Evolutionary conservation across 208 protist genomes (phyloP).

Genomic region (Acanthamoeba castellanii): DNA sequence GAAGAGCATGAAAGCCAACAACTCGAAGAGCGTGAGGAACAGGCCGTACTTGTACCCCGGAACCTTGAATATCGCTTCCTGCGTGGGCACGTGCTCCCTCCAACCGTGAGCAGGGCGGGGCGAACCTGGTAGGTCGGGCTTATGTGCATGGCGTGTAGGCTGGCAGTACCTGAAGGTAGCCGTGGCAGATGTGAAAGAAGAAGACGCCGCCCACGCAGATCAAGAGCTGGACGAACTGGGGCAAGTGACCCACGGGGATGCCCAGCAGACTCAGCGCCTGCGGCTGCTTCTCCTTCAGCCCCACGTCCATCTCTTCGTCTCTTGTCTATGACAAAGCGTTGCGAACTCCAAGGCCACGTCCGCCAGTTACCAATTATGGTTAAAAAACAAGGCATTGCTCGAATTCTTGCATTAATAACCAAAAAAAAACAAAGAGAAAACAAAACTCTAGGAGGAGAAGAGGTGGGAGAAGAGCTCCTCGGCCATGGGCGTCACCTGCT

Average conservation of each 20-base stretch:
- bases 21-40: constrained; percentile 37
- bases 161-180: background rate
- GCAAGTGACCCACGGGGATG: background rate
- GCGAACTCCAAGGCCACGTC: too few species aligned
- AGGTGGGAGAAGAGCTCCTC: constrained; percentile 46
- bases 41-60: constrained; percentile 6
- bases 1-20: background rate
- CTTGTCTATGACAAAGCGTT: background rate
- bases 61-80: constrained; percentile 10
- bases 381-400: too few species aligned
- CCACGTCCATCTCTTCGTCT: background rate
- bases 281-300: constrained; percentile 29
- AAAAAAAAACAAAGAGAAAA: too few species aligned
- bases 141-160: too few species aligned
- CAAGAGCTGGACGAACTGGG: background rate
- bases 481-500: constrained; percentile 47
- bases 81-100: background rate
- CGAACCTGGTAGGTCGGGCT: background rate
- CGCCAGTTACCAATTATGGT: too few species aligned
- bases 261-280: background rate
- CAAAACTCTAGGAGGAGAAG: background rate
- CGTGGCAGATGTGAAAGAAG: background rate
- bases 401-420: too few species aligned
- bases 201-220: constrained; percentile 1
- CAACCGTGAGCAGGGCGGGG: too few species aligned